Evolutionary conservation across 306 rosid species (phyloP), one percentile per base, ranked within the genome.

Genomic region (Bauhinia variegata): DNA sequence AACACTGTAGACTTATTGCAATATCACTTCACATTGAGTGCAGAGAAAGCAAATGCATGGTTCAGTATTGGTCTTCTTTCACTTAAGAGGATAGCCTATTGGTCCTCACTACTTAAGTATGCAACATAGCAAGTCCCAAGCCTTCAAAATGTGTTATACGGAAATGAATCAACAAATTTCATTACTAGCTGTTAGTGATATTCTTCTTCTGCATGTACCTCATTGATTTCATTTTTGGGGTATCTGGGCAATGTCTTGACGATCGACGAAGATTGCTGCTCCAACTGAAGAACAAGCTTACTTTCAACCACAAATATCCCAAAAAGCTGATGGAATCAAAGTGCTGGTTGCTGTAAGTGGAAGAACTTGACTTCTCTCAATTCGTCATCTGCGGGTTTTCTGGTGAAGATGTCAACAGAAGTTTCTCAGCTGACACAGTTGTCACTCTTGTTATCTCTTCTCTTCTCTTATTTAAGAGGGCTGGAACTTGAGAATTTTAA

Each of bases 401-500:
- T 17, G 38, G 80, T 66, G 37, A 73, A 72, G 39, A 55, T 84
- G 16, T 82, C 86, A 16, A 5, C 9, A 0, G 82, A 70, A 42
- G 52, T 85, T 65, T 70, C 70, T 14, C 68, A 10, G 5, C 31
- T 85, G 17, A 81, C 66, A 17, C 72, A 67, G 57, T 70, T 80
- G 75, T 66, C 2, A 16, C 54, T 42, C 83, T 83, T 61, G 85
- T 79, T 66, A 10, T 79, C 17, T 82, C 84, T 12, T 9, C 55
- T 46, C 0, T 2, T n/a, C n/a, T 18, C 41, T 0, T 60, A 5
- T 17, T n/a, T 68, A 2, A 1, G 8, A 0, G 2, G 0, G 4
- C 5, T 72, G 41, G 65, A 43, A 60, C 75, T 79, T 8, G 68
- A 63, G 63, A 63, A 9, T 0, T 68, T 39, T 14, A 19, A 57